These are phyloP conservation scores for Larix kaempferi DNA, from an alignment of 75 land plant species.

Conservation along the genomic window DNA sequence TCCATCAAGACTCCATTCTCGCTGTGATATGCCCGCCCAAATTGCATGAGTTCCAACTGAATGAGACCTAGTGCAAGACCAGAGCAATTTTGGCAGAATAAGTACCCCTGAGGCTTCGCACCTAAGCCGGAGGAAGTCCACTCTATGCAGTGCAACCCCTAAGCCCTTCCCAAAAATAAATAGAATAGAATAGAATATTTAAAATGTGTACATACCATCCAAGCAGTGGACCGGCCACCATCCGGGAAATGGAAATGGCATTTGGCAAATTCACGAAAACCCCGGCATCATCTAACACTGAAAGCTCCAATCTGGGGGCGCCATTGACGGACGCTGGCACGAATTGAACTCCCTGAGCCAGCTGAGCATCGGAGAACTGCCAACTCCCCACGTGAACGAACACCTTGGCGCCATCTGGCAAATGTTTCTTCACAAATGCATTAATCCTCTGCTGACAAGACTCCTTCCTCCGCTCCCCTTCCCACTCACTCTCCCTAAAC, in stretches of 20 bases:
- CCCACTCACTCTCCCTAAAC: conserved; percentile 4
- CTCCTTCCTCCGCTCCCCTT: conserved; percentile 2
- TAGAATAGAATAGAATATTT: too few species aligned
- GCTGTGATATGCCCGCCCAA: too few species aligned
- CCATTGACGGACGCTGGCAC: not conserved
- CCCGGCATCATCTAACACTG: conserved; percentile 3
- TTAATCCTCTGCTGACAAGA: not conserved
- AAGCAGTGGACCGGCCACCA: conserved; percentile 81
- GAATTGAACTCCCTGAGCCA: not conserved
- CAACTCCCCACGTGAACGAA: not conserved
- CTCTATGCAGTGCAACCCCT: too few species aligned
- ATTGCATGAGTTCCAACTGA: too few species aligned
- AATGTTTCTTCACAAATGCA: conserved; percentile 1
- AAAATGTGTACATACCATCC: conserved; percentile 56
- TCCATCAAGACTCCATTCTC: too few species aligned
- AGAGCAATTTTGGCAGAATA: too few species aligned
- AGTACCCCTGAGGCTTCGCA: too few species aligned
- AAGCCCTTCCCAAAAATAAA: too few species aligned
- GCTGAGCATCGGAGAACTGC: not conserved
- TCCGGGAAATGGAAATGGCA: conserved; percentile 68
- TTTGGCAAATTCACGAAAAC: conserved; percentile 80
- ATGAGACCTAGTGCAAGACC: too few species aligned
- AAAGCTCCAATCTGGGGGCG: not conserved
- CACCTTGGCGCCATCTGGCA: conserved; percentile 11
- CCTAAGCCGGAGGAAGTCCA: too few species aligned